Percentiles rank a stretch among this genome's conserved stretches.
These are phyloP conservation scores for Zasmidium cellare DNA, from an alignment of 2,329 filamentous ascomycete genomes.

Conservation along the genomic window DNA sequence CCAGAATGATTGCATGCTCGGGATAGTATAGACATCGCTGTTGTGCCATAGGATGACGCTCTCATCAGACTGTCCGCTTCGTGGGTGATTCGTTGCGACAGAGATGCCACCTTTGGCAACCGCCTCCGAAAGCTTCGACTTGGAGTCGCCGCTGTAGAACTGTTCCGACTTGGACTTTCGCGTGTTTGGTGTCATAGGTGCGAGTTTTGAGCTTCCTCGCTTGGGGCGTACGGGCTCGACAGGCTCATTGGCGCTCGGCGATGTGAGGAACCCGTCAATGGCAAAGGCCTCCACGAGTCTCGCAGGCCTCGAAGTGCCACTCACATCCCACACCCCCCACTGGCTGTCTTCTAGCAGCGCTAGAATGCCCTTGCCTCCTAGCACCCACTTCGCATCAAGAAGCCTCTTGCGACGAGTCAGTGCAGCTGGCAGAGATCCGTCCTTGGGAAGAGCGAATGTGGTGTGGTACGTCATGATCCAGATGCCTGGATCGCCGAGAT, in stretches of 20 bases:
- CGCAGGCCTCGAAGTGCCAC: conserved; percentile 11
- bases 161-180: conserved; percentile 46
- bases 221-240: conserved; percentile 30
- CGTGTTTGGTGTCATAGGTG: conserved; percentile 54
- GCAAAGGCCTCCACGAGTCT: conserved; percentile 30
- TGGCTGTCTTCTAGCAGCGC: conserved; percentile 51
- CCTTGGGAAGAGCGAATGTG: conserved; percentile 23
- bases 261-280: conserved; percentile 32
- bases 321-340: conserved; percentile 55
- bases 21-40: conserved; percentile 44
- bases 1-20: conserved; percentile 48
- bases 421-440: conserved; percentile 22
- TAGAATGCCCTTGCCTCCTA: conserved; percentile 48
- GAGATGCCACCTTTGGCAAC: conserved; percentile 45
- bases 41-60: conserved; percentile 50
- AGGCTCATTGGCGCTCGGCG: conserved; percentile 21
- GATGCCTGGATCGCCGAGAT: conserved; percentile 16
- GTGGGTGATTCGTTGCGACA: conserved; percentile 34
- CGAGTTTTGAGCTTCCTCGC: conserved; percentile 39
- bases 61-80: conserved; percentile 41
- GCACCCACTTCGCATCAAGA: conserved; percentile 50
- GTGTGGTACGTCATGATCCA: conserved; percentile 33
- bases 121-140: conserved; percentile 28
- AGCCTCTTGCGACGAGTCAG: conserved; percentile 47
- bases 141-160: conserved; percentile 45